Evolutionary conservation across 495 filamentous ascomycete genomes (phyloP).

Genomic region (Hypoxylon lenormandii): DNA sequence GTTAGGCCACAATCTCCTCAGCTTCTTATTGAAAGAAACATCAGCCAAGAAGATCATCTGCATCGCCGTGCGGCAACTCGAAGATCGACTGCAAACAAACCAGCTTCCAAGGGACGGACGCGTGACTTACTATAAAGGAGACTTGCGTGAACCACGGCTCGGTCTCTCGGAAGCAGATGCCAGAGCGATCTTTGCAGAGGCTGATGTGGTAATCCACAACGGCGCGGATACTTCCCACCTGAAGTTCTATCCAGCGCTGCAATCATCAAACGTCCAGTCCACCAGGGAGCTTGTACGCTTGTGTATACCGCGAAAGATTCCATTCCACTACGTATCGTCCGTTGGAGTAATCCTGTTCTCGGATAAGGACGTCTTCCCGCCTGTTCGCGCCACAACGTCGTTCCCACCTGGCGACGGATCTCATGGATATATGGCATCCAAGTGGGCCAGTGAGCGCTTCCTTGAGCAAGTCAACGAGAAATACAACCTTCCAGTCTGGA

Average conservation of each 20-base stretch:
- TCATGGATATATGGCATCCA: constrained; percentile 38
- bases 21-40: too few relatives aligned
- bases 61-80: constrained; percentile 32
- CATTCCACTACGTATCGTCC: constrained; percentile 47
- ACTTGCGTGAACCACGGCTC: constrained; percentile 41
- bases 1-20: neutral
- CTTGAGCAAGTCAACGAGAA: constrained; percentile 13
- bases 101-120: neutral
- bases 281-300: constrained; percentile 36
- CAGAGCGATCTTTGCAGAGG: constrained; percentile 46
- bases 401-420: constrained; percentile 26
- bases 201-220: constrained; percentile 63
- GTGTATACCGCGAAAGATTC: constrained; percentile 34
- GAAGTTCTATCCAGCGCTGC: constrained; percentile 37
- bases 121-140: constrained; percentile 49
- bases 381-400: neutral
- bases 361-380: neutral
- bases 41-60: constrained; percentile 28
- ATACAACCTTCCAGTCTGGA: constrained; percentile 15
- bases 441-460: constrained; percentile 40
- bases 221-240: constrained; percentile 46
- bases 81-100: too few relatives aligned
- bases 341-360: constrained; percentile 2
- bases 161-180: constrained; percentile 54
- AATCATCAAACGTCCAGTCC: constrained; percentile 40